Percentiles rank a stretch among this genome's conserved stretches.
phyloP scores from a whole-genome alignment of 257 asterid species.

The Ehretia macrophylla region DNA sequence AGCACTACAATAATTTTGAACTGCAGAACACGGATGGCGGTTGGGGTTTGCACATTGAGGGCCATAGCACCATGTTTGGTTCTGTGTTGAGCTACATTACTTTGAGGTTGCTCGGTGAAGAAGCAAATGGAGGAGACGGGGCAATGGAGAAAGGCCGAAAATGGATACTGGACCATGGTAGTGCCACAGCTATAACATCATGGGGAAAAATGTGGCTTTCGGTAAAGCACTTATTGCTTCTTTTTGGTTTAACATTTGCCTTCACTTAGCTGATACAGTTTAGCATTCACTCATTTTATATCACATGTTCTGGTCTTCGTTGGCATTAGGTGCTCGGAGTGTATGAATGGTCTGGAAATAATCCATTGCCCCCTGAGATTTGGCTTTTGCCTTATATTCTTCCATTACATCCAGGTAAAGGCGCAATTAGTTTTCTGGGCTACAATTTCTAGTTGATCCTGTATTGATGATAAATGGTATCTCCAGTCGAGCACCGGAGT shows the following conservation, averaged over 20 bases:
- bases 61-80: constrained; percentile 99
- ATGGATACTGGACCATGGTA: constrained; percentile 92
- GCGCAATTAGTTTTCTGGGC: neutral
- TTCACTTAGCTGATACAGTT: constrained; percentile 4
- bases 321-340: constrained; percentile 82
- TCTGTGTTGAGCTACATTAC: constrained; percentile 85
- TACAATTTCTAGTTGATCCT: neutral
- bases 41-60: constrained; percentile 99
- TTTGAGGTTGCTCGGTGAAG: constrained; percentile 96
- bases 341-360: constrained; percentile 98
- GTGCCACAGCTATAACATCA: constrained; percentile 90
- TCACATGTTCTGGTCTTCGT: constrained; percentile 11
- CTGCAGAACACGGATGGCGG: constrained; percentile 94
- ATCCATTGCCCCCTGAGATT: constrained; percentile 97
- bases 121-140: constrained; percentile 83
- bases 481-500: no score
- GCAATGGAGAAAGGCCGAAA: constrained; percentile 89
- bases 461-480: neutral
- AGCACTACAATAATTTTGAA: constrained; percentile 18
- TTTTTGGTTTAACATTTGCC: neutral
- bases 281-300: constrained; percentile 4
- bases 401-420: constrained; percentile 94
- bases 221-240: constrained; percentile 40
- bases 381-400: constrained; percentile 86
- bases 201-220: constrained; percentile 99